phyloP scores from a whole-genome alignment of 306 rosid genomes.

The Begonia peltatifolia region DNA sequence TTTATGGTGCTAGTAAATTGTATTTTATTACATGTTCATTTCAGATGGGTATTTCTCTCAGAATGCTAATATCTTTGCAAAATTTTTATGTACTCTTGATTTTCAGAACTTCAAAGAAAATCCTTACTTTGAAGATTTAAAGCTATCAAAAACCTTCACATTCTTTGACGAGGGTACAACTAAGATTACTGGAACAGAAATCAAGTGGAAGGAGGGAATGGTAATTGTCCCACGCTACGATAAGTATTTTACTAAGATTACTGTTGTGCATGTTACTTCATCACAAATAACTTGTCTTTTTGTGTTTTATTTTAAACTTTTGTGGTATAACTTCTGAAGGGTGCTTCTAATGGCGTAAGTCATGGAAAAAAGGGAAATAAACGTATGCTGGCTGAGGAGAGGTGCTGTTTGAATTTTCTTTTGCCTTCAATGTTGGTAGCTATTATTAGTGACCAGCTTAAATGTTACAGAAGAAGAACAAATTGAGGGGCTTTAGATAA shows the following conservation, averaged over 20 bases:
- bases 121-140: conserved; percentile 47
- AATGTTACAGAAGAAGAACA: neutral
- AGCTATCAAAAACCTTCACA: conserved; percentile 40
- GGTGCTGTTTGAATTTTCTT: conserved; percentile 20
- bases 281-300: neutral
- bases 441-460: neutral
- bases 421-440: neutral
- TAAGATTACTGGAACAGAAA: conserved; percentile 35
- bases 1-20: no score
- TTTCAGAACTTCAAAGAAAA: conserved; percentile 45
- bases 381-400: conserved; percentile 26
- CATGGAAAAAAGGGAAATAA: conserved; percentile 46
- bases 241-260: neutral
- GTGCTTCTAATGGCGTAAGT: conserved; percentile 34
- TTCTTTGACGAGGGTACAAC: conserved; percentile 42
- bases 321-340: conserved; percentile 18
- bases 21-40: neutral
- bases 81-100: conserved; percentile 1
- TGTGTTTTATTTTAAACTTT: neutral
- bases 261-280: no score
- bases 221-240: conserved; percentile 13
- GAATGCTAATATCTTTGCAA: conserved; percentile 4
- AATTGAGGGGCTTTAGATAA: neutral
- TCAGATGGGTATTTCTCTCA: neutral
- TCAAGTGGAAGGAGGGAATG: conserved; percentile 65